Evolutionary conservation across 2,329 filamentous ascomycete species (phyloP).

Genomic region (Pseudophaeomoniella oleicola): DNA sequence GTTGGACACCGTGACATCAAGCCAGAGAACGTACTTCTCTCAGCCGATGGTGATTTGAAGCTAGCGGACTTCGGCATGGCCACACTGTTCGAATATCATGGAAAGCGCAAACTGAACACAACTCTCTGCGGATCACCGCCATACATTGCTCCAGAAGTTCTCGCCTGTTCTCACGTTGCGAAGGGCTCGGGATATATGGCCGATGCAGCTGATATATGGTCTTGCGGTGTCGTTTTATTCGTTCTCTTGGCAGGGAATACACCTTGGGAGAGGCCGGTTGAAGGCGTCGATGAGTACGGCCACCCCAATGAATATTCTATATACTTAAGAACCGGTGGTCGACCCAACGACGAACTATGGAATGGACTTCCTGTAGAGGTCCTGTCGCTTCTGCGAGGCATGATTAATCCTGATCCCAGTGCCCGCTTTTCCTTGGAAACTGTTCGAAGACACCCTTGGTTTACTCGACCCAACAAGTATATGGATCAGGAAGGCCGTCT

Average conservation of each 20-base stretch:
- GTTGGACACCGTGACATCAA: constrained; percentile 86
- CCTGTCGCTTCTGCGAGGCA: constrained; percentile 73
- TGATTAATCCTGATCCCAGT: constrained; percentile 68
- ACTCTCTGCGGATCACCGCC: constrained; percentile 93
- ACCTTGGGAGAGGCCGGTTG: constrained; percentile 88
- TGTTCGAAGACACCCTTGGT: constrained; percentile 89
- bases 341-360: constrained; percentile 78
- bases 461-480: constrained; percentile 66
- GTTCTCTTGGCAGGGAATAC: constrained; percentile 92
- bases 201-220: constrained; percentile 88
- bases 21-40: constrained; percentile 89
- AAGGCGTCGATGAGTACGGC: constrained; percentile 48
- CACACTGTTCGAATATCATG: constrained; percentile 82
- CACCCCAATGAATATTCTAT: constrained; percentile 58
- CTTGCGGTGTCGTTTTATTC: constrained; percentile 93
- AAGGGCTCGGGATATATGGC: constrained; percentile 38
- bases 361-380: constrained; percentile 57
- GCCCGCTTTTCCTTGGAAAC: constrained; percentile 74
- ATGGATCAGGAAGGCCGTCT: constrained; percentile 60
- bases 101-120: constrained; percentile 63
- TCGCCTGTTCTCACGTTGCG: constrained; percentile 30
- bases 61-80: constrained; percentile 95
- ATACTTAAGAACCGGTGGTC: constrained; percentile 66
- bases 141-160: constrained; percentile 91
- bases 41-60: constrained; percentile 72